Conservation (phyloP, 164 flowering plant genomes). For the Macadamia integrifolia region DNA sequence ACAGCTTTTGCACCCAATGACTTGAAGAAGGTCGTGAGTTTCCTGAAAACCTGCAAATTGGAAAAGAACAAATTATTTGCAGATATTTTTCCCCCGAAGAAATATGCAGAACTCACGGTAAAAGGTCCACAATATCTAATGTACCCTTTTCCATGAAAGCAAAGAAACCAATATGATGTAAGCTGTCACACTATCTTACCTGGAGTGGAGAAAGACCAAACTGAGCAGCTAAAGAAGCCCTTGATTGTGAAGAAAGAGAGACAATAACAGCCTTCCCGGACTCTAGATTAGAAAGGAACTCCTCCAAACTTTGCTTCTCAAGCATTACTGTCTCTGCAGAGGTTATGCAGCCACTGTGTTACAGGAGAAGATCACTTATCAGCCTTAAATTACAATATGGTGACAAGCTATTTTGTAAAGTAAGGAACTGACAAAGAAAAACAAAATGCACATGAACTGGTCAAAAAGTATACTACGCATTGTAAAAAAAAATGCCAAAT, state of each 20-base stretch:
- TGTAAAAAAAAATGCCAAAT: too few relatives aligned
- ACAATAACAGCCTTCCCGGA: slow-evolving; percentile 67
- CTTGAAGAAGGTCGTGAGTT: slow-evolving; percentile 79
- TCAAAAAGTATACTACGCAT: too few relatives aligned
- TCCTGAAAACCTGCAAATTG: slow-evolving; percentile 56
- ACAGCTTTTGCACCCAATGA: slow-evolving; percentile 86
- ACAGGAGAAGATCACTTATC: too few relatives aligned
- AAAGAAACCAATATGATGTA: not conserved
- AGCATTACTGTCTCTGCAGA: slow-evolving; percentile 96
- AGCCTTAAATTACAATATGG: too few relatives aligned
- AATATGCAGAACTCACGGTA: not conserved
- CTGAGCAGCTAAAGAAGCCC: slow-evolving; percentile 85
- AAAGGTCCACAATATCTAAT: not conserved
- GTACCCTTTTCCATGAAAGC: too few relatives aligned
- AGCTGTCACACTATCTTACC: slow-evolving; percentile 28
- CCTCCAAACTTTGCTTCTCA: slow-evolving; percentile 91
- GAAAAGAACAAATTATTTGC: not conserved
- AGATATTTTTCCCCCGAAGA: not conserved
- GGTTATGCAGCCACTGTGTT: slow-evolving; percentile 87
- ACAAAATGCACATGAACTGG: too few relatives aligned
- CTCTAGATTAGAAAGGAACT: slow-evolving; percentile 64
- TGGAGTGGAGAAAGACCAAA: slow-evolving; percentile 75
- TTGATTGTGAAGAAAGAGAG: slow-evolving; percentile 90
- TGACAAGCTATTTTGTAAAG: not conserved
- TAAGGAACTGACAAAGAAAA: too few relatives aligned